Percentiles rank a stretch among this genome's conserved stretches.
Evolutionary conservation across 371 early-diverging fungal species (phyloP).

Genomic region (Sporodiniella umbellata): DNA sequence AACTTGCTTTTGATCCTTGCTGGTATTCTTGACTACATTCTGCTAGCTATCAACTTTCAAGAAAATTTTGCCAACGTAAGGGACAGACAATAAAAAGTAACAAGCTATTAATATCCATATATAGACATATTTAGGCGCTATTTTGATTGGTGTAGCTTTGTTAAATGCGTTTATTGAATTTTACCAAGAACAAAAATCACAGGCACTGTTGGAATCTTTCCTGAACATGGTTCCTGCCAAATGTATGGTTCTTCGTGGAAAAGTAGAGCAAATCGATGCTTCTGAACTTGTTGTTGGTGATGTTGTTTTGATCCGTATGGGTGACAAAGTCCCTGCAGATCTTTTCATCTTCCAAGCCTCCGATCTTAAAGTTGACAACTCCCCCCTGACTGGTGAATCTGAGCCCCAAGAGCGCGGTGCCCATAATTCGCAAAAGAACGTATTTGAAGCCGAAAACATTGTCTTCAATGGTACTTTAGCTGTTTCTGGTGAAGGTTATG

Average conservation of each 20-base stretch:
- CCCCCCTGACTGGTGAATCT: constrained; percentile 94
- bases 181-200: constrained; percentile 83
- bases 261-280: constrained; percentile 58
- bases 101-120: neutral
- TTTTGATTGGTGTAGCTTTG: constrained; percentile 84
- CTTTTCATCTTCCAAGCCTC: constrained; percentile 76
- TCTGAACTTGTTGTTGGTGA: constrained; percentile 85
- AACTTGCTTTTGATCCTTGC: constrained; percentile 83
- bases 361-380: constrained; percentile 88
- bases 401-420: constrained; percentile 77
- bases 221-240: constrained; percentile 84
- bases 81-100: neutral
- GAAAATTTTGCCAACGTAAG: constrained; percentile 70
- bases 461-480: constrained; percentile 86
- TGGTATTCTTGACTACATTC: constrained; percentile 76
- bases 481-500: constrained; percentile 87
- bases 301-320: constrained; percentile 82
- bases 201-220: constrained; percentile 86
- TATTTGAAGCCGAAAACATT: constrained; percentile 89
- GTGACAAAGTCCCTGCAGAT: constrained; percentile 96
- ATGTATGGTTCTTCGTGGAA: constrained; percentile 72
- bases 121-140: constrained; percentile 86
- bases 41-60: constrained; percentile 69
- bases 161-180: constrained; percentile 92
- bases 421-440: constrained; percentile 71